Conservation (phyloP, 768 basidiomycete species). For the Dentipellis sp. region DNA sequence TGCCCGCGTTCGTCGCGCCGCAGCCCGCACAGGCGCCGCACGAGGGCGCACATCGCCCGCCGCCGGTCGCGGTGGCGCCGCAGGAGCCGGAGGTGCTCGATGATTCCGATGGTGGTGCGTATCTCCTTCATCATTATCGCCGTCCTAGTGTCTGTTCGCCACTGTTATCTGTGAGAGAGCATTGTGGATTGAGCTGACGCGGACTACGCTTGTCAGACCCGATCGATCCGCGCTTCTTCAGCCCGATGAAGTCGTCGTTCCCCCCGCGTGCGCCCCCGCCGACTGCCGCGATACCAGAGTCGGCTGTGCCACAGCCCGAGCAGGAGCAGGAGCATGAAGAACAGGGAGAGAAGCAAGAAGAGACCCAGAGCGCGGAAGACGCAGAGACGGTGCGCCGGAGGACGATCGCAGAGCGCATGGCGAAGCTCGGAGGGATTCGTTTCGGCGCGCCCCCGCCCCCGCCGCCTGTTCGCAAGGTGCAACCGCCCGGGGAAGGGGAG, state of each 20-base stretch:
- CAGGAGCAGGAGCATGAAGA: background rate
- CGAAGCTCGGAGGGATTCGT: slow-evolving; percentile 77
- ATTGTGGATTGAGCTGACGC: slow-evolving; percentile 2
- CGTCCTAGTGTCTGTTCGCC: too few relatives aligned
- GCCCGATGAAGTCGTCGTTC: slow-evolving; percentile 29
- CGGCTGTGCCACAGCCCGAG: background rate
- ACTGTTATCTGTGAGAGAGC: too few relatives aligned
- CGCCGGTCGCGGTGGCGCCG: background rate
- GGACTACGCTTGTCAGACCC: slow-evolving; percentile 38
- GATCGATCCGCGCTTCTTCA: slow-evolving; percentile 57
- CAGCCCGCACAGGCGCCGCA: slow-evolving; percentile 5
- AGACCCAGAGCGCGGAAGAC: too few relatives aligned
- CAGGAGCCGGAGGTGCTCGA: slow-evolving; percentile 12
- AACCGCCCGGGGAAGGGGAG: background rate
- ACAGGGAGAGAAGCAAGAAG: slow-evolving; percentile 35
- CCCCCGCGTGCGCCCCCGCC: background rate
- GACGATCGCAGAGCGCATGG: slow-evolving; percentile 92
- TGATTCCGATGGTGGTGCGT: slow-evolving; percentile 36
- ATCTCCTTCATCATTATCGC: too few relatives aligned
- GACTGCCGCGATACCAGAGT: slow-evolving; percentile 1
- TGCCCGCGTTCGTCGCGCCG: background rate
- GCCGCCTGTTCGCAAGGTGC: slow-evolving; percentile 6
- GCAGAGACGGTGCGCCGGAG: slow-evolving; percentile 40
- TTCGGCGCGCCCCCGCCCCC: slow-evolving; percentile 61
- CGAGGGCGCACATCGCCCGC: too few relatives aligned